Percentiles rank a stretch among this genome's conserved stretches.
These are phyloP conservation scores for Gossypium laxum DNA, from an alignment of 441 rosid species.

Conservation along the genomic window DNA sequence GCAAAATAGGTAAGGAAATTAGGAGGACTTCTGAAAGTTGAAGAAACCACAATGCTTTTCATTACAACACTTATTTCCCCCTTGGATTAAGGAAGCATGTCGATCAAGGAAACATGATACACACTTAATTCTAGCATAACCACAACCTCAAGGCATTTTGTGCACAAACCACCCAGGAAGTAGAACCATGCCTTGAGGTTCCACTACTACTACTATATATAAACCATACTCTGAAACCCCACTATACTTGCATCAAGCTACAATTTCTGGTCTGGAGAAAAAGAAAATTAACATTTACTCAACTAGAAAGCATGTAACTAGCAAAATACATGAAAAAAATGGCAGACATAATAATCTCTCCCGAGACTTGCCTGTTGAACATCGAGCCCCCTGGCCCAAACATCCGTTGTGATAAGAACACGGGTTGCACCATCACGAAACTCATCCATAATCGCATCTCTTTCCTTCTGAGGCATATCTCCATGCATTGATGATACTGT, in stretches of 20 bases:
- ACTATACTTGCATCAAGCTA: background rate
- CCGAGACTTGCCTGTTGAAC: constrained; percentile 68
- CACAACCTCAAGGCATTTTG: background rate
- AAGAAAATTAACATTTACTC: background rate
- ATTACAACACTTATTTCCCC: background rate
- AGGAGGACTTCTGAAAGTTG: background rate
- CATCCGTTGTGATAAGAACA: constrained; percentile 91
- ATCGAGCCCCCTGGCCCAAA: constrained; percentile 94
- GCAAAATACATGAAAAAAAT: background rate
- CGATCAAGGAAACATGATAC: background rate
- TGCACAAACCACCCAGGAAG: background rate
- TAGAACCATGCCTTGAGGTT: background rate
- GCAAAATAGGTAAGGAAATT: background rate
- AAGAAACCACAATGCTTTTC: background rate
- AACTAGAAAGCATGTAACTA: background rate
- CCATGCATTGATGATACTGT: constrained; percentile 96
- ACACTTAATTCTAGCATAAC: background rate
- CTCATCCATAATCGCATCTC: constrained; percentile 79
- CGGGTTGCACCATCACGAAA: constrained; percentile 71
- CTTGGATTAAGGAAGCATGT: background rate
- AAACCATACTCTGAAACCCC: background rate
- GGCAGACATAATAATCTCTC: background rate
- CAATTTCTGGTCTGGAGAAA: background rate
- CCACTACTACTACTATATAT: background rate
- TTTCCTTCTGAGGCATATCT: constrained; percentile 93